Evolutionary conservation across 768 basidiomycete species (phyloP).

Genomic region (Naganishia antarctica): DNA sequence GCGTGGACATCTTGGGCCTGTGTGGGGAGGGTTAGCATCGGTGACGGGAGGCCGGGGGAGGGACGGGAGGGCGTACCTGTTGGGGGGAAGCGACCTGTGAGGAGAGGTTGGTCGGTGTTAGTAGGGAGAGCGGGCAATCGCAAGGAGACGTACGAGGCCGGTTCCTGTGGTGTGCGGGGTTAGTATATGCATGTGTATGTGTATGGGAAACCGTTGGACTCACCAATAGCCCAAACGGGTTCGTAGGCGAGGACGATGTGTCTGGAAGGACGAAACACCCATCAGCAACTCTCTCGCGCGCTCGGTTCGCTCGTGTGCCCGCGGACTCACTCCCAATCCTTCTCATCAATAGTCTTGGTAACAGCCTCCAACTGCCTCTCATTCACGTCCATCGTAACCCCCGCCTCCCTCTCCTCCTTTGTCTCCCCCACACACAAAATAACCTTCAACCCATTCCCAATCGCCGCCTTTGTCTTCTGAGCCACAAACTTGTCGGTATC

Average conservation of each 20-base stretch:
- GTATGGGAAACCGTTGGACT: not conserved
- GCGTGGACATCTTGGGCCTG: slow-evolving; percentile 91
- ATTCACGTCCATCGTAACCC: slow-evolving; percentile 71
- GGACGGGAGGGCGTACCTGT: not conserved
- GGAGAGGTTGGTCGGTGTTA: not conserved
- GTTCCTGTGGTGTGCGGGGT: slow-evolving; percentile 11
- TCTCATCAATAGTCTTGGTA: slow-evolving; percentile 56
- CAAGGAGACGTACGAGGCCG: not conserved
- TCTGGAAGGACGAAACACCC: slow-evolving; percentile 6
- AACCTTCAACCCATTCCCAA: slow-evolving; percentile 69
- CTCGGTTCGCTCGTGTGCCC: too few species aligned
- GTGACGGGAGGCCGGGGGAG: not conserved
- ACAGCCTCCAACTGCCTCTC: slow-evolving; percentile 70
- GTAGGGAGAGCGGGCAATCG: not conserved
- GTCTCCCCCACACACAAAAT: slow-evolving; percentile 97
- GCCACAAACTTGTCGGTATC: slow-evolving; percentile 80
- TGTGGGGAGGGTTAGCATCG: not conserved
- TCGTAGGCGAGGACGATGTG: slow-evolving; percentile 81
- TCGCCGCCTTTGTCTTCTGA: slow-evolving; percentile 75
- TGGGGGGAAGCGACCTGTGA: slow-evolving; percentile 2
- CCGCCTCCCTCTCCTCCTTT: slow-evolving; percentile 75
- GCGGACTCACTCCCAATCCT: slow-evolving; percentile 68
- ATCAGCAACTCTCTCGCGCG: too few species aligned
- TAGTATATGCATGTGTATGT: not conserved
- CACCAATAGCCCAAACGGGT: slow-evolving; percentile 85